Base-by-base conservation (phyloP, 495 filamentous ascomycete species). In the Penicillium dipodomyicola region DNA sequence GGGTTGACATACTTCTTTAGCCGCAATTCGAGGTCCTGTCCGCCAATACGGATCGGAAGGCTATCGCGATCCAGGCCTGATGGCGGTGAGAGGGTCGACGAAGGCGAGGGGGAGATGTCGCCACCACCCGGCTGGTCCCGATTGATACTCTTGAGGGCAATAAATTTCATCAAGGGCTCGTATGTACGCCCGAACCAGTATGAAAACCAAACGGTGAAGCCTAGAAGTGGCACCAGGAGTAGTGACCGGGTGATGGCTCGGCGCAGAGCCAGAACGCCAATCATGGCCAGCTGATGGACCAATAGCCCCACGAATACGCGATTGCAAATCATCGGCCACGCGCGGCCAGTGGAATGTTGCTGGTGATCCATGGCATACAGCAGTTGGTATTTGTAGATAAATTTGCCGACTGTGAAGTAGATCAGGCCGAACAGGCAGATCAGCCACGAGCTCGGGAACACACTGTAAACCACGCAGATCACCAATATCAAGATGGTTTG, bases 291-390 rank as follows among this genome's bases (percentile, higher is more conserved):
- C 64, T 99, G 92, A 67, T 96, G 96, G 32, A 97, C 80, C 15
- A 91, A 72, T 14, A 96, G 68, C 1, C 94, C 95, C 32, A 96
- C 72, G 27, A 96, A 80, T 27, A 97, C 77, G 19, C 95, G 86
- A 59, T 92, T 90, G 72, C 92, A 96, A 37, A 97, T 95, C 78
- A 97, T 94, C 20, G 86, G 82, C 95, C 95, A 99, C 2, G 92
- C 92, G 56, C 85, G 84, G 30, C 95, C 95, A 0, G 94, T 97
- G 5, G 94, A 92, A 67, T 97, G 92, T 57, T 96, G 92, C 7
- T 89, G 87, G 65, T 97, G 92, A 68, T 97, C 92, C 95, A 99
- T 97, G 10, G 95, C 91, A 70, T 97, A 99, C 5, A 99, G 78
- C 6, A 99, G 80, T 72, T 97, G 95, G 66, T 97, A 97, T 69